Conservation (phyloP, 768 basidiomycete genomes). For the Xerocomus spinulosus region DNA sequence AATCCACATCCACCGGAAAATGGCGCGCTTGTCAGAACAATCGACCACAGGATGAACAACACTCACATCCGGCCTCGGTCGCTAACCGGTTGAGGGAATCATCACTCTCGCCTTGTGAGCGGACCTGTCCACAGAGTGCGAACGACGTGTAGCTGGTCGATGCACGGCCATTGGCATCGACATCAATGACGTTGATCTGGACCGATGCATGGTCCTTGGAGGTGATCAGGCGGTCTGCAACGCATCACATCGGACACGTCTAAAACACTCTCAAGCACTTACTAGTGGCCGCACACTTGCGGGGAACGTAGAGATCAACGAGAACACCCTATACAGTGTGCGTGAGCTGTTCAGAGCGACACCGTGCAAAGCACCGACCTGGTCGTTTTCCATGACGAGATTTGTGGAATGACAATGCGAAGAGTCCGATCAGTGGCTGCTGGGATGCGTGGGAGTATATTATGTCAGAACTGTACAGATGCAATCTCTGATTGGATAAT, state of each 20-base stretch:
- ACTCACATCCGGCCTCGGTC: conserved; percentile 91
- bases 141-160: conserved; percentile 81
- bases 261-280: no score
- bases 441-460: conserved; percentile 27
- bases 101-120: conserved; percentile 93
- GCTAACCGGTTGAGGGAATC: conserved; percentile 96
- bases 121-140: conserved; percentile 90
- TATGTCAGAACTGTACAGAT: conserved; percentile 32
- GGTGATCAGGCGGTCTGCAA: conserved; percentile 90
- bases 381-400: conserved; percentile 84
- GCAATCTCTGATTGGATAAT: conserved; percentile 6
- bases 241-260: background rate
- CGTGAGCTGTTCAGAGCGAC: conserved; percentile 1
- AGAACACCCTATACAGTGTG: conserved; percentile 71
- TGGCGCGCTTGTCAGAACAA: conserved; percentile 7
- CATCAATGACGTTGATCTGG: conserved; percentile 92
- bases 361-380: conserved; percentile 44
- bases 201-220: conserved; percentile 99
- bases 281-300: conserved; percentile 99
- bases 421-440: background rate
- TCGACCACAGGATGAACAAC: background rate
- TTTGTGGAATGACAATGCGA: conserved; percentile 5
- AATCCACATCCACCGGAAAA: conserved; percentile 1
- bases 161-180: conserved; percentile 84
- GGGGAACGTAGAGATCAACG: conserved; percentile 99